phyloP scores from a whole-genome alignment of 352 stramenopile genomes.

The Phytophthora aleatoria region DNA sequence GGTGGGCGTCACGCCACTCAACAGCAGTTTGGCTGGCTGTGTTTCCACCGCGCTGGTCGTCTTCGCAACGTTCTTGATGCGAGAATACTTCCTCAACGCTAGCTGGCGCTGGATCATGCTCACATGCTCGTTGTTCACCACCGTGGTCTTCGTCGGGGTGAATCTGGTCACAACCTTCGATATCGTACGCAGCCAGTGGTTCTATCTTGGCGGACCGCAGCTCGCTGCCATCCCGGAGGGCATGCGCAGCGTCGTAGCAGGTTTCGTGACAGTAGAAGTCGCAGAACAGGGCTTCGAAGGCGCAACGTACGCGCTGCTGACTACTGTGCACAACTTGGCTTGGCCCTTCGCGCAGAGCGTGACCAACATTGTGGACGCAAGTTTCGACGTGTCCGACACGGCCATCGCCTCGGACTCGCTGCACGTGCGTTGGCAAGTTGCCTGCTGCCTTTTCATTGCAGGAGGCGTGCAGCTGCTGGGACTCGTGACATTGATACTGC shows the following conservation, averaged over 20 bases:
- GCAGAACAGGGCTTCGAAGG: slow-evolving; percentile 75
- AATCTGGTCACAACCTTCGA: slow-evolving; percentile 62
- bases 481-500: slow-evolving; percentile 51
- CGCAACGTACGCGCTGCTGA: slow-evolving; percentile 66
- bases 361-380: slow-evolving; percentile 57
- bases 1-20: slow-evolving; percentile 58
- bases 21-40: slow-evolving; percentile 58
- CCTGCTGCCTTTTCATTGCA: slow-evolving; percentile 60
- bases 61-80: slow-evolving; percentile 59
- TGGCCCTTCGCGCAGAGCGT: slow-evolving; percentile 58
- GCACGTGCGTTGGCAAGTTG: slow-evolving; percentile 65
- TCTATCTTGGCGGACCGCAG: slow-evolving; percentile 66
- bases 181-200: slow-evolving; percentile 69
- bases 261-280: slow-evolving; percentile 74
- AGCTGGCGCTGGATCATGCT: slow-evolving; percentile 69
- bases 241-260: slow-evolving; percentile 63
- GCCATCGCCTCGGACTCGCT: slow-evolving; percentile 63
- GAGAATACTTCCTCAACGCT: slow-evolving; percentile 58
- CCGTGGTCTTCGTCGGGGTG: slow-evolving; percentile 47
- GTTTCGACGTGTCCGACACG: slow-evolving; percentile 61
- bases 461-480: slow-evolving; percentile 50
- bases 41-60: slow-evolving; percentile 57
- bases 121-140: slow-evolving; percentile 48
- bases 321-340: slow-evolving; percentile 68
- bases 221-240: slow-evolving; percentile 62